A percentile compares a stretch with the other conserved stretches of the same genome.
phyloP scores from a whole-genome alignment of 2,329 filamentous ascomycete species.

The Colletotrichum sansevieriae region DNA sequence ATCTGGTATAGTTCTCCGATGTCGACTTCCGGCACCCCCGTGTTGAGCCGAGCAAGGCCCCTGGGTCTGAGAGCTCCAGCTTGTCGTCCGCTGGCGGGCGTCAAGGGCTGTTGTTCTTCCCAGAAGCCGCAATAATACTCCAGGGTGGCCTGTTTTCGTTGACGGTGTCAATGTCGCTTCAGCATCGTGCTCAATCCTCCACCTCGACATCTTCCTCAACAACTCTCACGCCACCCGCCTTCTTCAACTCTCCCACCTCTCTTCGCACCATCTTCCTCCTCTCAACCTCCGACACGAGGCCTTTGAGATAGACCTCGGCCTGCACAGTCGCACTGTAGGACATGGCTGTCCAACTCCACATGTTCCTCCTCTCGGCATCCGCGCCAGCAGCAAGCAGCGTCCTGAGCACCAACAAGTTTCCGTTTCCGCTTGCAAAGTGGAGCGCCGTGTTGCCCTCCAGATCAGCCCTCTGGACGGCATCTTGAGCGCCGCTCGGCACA shows the following conservation, averaged over 20 bases:
- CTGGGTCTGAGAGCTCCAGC: not conserved
- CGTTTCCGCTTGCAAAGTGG: slow-evolving; percentile 87
- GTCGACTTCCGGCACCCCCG: not conserved
- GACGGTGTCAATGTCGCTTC: not conserved
- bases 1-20: not conserved
- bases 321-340: slow-evolving; percentile 85
- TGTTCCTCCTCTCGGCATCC: slow-evolving; percentile 78
- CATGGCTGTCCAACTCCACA: slow-evolving; percentile 86
- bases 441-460: slow-evolving; percentile 85
- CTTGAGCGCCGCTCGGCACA: slow-evolving; percentile 65
- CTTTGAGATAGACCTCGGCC: slow-evolving; percentile 87
- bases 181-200: slow-evolving; percentile 46
- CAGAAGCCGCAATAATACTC: no score
- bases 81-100: not conserved
- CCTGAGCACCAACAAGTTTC: slow-evolving; percentile 81
- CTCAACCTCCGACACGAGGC: slow-evolving; percentile 79
- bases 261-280: slow-evolving; percentile 63
- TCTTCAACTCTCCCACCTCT: slow-evolving; percentile 54
- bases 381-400: slow-evolving; percentile 84
- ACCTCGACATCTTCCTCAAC: slow-evolving; percentile 52
- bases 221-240: slow-evolving; percentile 58
- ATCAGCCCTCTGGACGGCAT: slow-evolving; percentile 71
- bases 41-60: not conserved
- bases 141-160: no score
- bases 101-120: not conserved